Conservation (phyloP, 257 asterid species). For the Solanum ossicruentum region DNA sequence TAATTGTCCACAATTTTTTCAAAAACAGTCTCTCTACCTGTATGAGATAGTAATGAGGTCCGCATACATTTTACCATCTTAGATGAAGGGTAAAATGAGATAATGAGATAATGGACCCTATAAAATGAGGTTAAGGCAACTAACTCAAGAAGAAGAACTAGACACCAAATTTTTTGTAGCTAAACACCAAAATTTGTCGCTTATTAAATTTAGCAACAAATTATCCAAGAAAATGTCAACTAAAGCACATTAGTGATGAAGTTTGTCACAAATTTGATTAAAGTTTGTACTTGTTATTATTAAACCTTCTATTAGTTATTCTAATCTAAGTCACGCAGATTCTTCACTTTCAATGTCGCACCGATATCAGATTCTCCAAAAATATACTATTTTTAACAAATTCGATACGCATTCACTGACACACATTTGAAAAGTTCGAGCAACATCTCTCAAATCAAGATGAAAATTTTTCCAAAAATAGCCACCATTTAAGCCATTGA, state of each 20-base stretch:
- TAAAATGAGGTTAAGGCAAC: not conserved
- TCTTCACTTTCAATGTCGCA: too few species aligned
- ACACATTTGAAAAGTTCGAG: too few species aligned
- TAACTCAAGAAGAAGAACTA: not conserved
- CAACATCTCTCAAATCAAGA: not conserved
- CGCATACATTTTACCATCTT: too few species aligned
- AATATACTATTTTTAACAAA: too few species aligned
- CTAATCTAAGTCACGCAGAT: too few species aligned
- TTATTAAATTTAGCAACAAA: too few species aligned
- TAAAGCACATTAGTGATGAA: not conserved
- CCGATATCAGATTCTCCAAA: too few species aligned
- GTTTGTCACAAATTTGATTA: not conserved
- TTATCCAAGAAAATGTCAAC: not conserved
- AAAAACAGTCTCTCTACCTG: accelerated
- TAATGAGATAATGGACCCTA: not conserved
- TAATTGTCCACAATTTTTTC: not conserved
- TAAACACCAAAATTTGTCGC: not conserved
- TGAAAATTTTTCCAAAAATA: not conserved
- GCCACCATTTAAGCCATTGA: not conserved
- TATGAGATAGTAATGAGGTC: too few species aligned
- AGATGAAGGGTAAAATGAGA: too few species aligned
- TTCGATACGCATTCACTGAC: too few species aligned
- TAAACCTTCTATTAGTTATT: not conserved
- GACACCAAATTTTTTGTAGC: not conserved
- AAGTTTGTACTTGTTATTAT: too few species aligned